Evolutionary conservation across 768 basidiomycete genomes (phyloP).

Genomic region (Kwoniella sp.): DNA sequence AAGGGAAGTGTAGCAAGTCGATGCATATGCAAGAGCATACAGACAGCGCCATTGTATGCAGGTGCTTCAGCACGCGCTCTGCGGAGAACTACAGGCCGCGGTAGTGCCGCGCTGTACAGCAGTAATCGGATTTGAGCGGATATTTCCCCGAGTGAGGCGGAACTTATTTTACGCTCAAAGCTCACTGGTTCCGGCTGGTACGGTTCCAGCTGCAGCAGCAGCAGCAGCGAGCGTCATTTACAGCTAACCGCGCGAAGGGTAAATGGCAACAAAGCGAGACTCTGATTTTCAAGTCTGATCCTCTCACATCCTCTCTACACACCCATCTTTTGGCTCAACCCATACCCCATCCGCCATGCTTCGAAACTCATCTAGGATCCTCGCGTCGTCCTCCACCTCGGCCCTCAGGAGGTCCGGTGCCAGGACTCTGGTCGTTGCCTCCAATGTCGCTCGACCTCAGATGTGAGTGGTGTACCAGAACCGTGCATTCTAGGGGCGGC

Average conservation of each 20-base stretch:
- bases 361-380: conserved; percentile 16
- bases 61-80: too few species aligned
- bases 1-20: too few species aligned
- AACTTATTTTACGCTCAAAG: background rate
- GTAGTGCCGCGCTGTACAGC: conserved; percentile 4
- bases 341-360: conserved; percentile 15
- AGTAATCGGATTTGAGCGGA: conserved; percentile 16
- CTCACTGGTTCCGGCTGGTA: conserved; percentile 19
- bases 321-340: background rate
- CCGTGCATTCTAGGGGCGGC: too few species aligned
- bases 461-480: conserved; percentile 15
- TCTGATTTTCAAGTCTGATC: background rate
- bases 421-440: conserved; percentile 6
- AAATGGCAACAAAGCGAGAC: background rate
- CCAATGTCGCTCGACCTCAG: conserved; percentile 10
- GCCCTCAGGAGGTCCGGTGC: conserved; percentile 11
- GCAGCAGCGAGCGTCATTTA: conserved; percentile 11
- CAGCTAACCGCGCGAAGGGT: too few species aligned
- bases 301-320: background rate
- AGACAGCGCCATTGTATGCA: too few species aligned
- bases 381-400: conserved; percentile 12
- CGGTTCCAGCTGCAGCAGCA: too few species aligned
- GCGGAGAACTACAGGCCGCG: too few species aligned
- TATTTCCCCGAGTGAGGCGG: conserved; percentile 10
- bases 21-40: too few species aligned